Evolutionary conservation across 179 eudicot species (phyloP), one percentile per base, ranked within the genome.

Genomic region (Actinidia arguta): DNA sequence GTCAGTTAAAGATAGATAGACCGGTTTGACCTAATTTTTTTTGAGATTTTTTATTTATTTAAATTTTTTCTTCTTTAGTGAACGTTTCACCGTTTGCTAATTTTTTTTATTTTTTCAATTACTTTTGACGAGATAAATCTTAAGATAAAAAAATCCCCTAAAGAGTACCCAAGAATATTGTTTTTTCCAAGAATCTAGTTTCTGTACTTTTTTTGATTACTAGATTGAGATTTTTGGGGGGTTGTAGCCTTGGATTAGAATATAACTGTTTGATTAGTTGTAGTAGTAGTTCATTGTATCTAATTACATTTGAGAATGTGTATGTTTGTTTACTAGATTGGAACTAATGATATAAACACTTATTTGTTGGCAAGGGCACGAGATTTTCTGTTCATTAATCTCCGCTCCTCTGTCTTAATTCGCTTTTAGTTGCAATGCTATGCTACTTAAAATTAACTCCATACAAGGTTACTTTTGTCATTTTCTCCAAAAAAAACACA

Each of bases 221-320:
- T 42, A 58, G 79, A 58, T 76, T 74, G 69, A n/a, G 79, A 76
- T 76, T 14, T 59, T 58, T 76, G 3, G 80, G 80, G 80, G 58
- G 58, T n/a, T 52, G 68, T 59, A 14, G 5, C 50, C 6, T 42
- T 8, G 68, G 80, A 59, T 2, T 58, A 20, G 5, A 39, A 22
- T 59, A 58, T 44, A 31, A 58, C 2, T 0, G 66, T n/a, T 55
- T 31, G 16, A 36, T 31, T 8, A 6, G 18, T 55, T 56, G 20
- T n/a, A 36, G 11, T 20, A 56, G 16, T 20, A 52, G 54, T 76
- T 76, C 80, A 42, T 39, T 76, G 80, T 16, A 76, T 44, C 69
- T 58, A 1, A 64, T 62, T 24, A 4, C n/a, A n/a, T n/a, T n/a
- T n/a, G n/a, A n/a, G n/a, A n/a, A n/a, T n/a, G n/a, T n/a, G n/a